These are phyloP conservation scores for Irpex sp. DNA, from an alignment of 1,284 basidiomycete genomes.

Conservation along the genomic window DNA sequence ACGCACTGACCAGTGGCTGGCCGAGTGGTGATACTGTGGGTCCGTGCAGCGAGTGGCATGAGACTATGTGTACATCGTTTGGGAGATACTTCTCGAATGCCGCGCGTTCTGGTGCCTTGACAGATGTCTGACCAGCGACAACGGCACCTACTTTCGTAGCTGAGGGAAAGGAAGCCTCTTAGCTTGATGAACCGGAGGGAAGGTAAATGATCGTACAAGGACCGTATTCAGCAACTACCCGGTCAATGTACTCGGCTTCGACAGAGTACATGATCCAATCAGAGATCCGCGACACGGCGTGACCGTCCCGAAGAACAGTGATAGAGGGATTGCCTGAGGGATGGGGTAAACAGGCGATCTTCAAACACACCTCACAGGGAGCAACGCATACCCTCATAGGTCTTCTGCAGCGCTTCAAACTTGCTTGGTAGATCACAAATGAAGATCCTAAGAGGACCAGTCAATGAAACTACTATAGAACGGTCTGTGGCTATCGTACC, in stretches of 20 bases:
- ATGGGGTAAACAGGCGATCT: neutral
- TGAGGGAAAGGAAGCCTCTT: conserved; percentile 25
- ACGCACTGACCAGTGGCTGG: conserved; percentile 77
- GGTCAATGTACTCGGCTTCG: conserved; percentile 87
- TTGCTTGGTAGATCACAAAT: conserved; percentile 89
- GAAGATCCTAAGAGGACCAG: conserved; percentile 62
- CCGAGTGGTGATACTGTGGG: conserved; percentile 89
- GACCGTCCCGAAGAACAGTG: conserved; percentile 41
- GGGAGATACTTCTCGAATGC: conserved; percentile 94
- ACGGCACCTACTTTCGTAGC: conserved; percentile 92
- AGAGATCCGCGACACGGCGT: conserved; percentile 26
- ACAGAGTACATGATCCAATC: conserved; percentile 57
- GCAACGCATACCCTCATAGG: conserved; percentile 55
- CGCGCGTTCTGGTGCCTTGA: conserved; percentile 89
- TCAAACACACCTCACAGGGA: neutral
- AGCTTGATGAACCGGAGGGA: conserved; percentile 7
- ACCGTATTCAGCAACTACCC: conserved; percentile 85
- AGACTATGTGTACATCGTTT: conserved; percentile 84
- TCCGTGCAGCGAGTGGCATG: conserved; percentile 93
- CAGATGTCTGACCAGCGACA: conserved; percentile 94
- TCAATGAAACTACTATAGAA: neutral
- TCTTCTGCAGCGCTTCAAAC: conserved; percentile 60
- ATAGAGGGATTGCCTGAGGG: conserved; percentile 51
- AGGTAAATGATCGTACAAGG: conserved; percentile 63
- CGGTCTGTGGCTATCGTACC: conserved; percentile 42